These are phyloP conservation scores for Ligustrum vulgare DNA, from an alignment of 257 asterid genomes.

Conservation along the genomic window DNA sequence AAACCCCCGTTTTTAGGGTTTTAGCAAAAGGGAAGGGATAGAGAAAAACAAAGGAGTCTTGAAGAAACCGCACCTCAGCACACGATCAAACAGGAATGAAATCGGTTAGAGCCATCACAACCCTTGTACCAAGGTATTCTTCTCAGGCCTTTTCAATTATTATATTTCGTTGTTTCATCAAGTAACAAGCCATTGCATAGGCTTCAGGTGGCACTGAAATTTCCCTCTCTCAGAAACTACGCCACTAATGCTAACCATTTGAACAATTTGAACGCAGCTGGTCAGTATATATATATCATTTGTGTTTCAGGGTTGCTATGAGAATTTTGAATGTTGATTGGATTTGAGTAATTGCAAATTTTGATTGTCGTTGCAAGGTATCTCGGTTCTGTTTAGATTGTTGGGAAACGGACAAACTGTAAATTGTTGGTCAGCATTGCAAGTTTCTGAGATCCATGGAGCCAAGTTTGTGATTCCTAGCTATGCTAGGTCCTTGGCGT, in stretches of 20 bases:
- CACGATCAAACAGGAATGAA: constrained; percentile 15
- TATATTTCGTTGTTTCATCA: not conserved
- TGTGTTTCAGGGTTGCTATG: not conserved
- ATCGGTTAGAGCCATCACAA: constrained; percentile 11
- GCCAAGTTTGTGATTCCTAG: constrained; percentile 18
- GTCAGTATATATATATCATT: constrained; percentile 12
- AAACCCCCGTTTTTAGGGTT: constrained; percentile 20
- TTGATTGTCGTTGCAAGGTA: constrained; percentile 18
- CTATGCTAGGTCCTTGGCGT: constrained; percentile 45
- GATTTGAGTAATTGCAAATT: not conserved
- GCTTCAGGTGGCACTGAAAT: constrained; percentile 29
- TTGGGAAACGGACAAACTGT: constrained; percentile 11
- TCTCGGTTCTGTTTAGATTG: constrained; percentile 12
- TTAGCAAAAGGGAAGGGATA: constrained; percentile 1
- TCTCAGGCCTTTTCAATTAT: no score
- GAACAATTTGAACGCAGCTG: constrained; percentile 11
- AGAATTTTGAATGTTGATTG: not conserved
- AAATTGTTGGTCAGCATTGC: constrained; percentile 30
- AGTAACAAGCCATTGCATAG: constrained; percentile 20
- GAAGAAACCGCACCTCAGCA: not conserved
- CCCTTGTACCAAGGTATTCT: constrained; percentile 18
- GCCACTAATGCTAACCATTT: constrained; percentile 12
- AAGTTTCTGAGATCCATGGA: constrained; percentile 33
- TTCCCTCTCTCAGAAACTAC: constrained; percentile 9
- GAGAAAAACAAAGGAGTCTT: not conserved